Percentiles rank a stretch among this genome's conserved stretches.
phyloP scores from a whole-genome alignment of 352 stramenopile species.

The Paralagenidium karlingii region DNA sequence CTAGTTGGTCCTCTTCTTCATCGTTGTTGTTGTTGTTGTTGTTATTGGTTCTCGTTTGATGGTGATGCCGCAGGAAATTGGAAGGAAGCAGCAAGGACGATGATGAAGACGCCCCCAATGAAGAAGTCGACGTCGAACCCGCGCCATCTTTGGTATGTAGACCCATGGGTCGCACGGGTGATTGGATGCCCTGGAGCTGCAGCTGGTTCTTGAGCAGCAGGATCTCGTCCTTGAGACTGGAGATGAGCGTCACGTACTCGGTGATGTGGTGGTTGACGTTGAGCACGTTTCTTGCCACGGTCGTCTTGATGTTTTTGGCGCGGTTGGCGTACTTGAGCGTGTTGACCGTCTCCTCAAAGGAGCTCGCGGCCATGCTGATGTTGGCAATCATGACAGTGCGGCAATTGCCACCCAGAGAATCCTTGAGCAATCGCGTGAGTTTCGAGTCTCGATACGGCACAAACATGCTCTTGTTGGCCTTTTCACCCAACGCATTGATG shows the following conservation, averaged over 20 bases:
- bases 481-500: slow-evolving; percentile 88
- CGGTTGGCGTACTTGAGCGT: slow-evolving; percentile 90
- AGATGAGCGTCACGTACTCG: slow-evolving; percentile 81
- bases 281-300: slow-evolving; percentile 74
- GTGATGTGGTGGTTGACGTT: slow-evolving; percentile 78
- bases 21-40: slow-evolving; percentile 11
- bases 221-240: slow-evolving; percentile 78
- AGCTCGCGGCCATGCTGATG: slow-evolving; percentile 61
- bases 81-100: background rate
- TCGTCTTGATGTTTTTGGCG: slow-evolving; percentile 91
- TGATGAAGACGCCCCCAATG: background rate
- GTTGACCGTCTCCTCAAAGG: slow-evolving; percentile 88
- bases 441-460: slow-evolving; percentile 87
- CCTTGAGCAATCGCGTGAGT: slow-evolving; percentile 80
- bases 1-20: no score
- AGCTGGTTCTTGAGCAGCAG: slow-evolving; percentile 57
- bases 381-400: slow-evolving; percentile 92
- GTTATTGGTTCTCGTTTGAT: no score
- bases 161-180: background rate
- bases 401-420: slow-evolving; percentile 87
- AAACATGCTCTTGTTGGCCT: slow-evolving; percentile 23
- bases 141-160: background rate
- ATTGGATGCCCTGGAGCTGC: slow-evolving; percentile 8
- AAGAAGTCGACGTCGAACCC: background rate
- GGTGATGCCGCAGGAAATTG: no score